Conservation (phyloP, 2,329 filamentous ascomycete genomes). For the Fusarium ambrosium region DNA sequence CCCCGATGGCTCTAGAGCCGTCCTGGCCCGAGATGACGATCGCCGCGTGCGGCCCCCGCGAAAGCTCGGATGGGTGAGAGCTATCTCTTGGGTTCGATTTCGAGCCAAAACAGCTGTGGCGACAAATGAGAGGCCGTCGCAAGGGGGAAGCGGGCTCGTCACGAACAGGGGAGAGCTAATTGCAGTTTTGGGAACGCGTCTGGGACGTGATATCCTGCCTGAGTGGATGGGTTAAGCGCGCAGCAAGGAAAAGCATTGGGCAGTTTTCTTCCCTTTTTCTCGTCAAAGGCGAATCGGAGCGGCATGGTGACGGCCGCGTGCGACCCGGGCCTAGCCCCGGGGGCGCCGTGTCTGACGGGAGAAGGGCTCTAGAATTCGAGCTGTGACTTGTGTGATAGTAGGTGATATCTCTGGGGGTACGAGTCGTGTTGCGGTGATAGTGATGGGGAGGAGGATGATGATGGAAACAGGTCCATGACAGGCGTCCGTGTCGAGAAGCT, state of each 20-base stretch:
- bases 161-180: slow-evolving; percentile 38
- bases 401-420: slow-evolving; percentile 16
- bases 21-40: slow-evolving; percentile 37
- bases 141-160: slow-evolving; percentile 24
- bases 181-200: slow-evolving; percentile 35
- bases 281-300: slow-evolving; percentile 40
- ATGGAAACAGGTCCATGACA: slow-evolving; percentile 10
- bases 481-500: slow-evolving; percentile 3
- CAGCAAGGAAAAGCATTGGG: slow-evolving; percentile 27
- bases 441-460: slow-evolving; percentile 4
- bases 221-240: slow-evolving; percentile 43
- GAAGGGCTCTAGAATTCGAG: slow-evolving; percentile 21
- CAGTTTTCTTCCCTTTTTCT: slow-evolving; percentile 1
- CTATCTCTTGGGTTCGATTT: not conserved
- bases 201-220: slow-evolving; percentile 35
- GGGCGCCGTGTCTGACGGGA: slow-evolving; percentile 15
- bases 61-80: slow-evolving; percentile 18
- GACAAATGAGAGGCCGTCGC: slow-evolving; percentile 34
- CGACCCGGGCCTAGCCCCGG: slow-evolving; percentile 38
- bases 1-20: slow-evolving; percentile 14
- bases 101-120: slow-evolving; percentile 14
- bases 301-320: slow-evolving; percentile 34
- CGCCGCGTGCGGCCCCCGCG: slow-evolving; percentile 27
- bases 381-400: slow-evolving; percentile 6
- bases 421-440: slow-evolving; percentile 27